phyloP scores from a whole-genome alignment of 2,329 filamentous ascomycete species.

The Macroventuria anomochaeta region DNA sequence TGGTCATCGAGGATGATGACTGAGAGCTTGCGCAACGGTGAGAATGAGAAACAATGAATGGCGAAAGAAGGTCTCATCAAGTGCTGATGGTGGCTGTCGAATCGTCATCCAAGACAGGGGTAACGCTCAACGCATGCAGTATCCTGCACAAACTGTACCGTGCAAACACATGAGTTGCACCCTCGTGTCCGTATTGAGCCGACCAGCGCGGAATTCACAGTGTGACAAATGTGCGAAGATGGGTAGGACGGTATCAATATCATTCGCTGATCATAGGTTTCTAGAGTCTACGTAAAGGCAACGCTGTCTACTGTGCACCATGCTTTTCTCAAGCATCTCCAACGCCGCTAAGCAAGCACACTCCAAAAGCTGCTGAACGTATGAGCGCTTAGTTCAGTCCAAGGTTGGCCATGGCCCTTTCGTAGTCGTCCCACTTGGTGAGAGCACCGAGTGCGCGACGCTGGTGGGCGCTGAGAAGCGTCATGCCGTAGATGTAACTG shows the following conservation, averaged over 20 bases:
- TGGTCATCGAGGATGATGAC: slow-evolving; percentile 84
- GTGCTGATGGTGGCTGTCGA: neutral
- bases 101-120: too few relatives aligned
- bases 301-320: slow-evolving; percentile 5
- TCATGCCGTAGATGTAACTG: slow-evolving; percentile 91
- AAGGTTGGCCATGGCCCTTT: slow-evolving; percentile 64
- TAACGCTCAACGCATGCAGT: too few relatives aligned
- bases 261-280: slow-evolving; percentile 8
- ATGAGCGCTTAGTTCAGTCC: slow-evolving; percentile 29
- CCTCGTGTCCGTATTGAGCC: too few relatives aligned
- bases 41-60: neutral
- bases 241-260: slow-evolving; percentile 14
- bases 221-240: too few relatives aligned
- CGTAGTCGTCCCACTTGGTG: slow-evolving; percentile 84
- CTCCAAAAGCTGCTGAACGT: neutral
- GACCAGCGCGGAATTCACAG: too few relatives aligned
- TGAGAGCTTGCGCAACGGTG: slow-evolving; percentile 47
- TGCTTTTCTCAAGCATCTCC: neutral
- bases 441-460: slow-evolving; percentile 85
- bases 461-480: slow-evolving; percentile 88
- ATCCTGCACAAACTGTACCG: too few relatives aligned
- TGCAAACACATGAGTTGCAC: too few relatives aligned
- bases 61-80: neutral
- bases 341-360: slow-evolving; percentile 1
- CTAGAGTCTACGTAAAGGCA: slow-evolving; percentile 9